Evolutionary conservation across 768 basidiomycete genomes (phyloP).

Genomic region (Gelatoporia subvermispora): DNA sequence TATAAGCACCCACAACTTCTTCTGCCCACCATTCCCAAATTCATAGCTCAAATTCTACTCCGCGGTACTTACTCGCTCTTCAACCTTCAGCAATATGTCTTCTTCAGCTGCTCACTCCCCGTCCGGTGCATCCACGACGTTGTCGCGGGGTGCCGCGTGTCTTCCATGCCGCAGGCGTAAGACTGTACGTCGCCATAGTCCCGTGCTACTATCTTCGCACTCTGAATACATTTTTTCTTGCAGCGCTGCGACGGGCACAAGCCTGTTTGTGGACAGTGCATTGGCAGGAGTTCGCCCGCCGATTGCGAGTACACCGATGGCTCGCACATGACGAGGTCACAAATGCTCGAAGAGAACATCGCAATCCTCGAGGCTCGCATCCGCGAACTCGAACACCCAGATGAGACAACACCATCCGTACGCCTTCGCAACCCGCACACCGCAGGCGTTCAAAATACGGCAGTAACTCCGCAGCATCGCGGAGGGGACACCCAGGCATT

Average conservation of each 20-base stretch:
- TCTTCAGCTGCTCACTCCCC: no score
- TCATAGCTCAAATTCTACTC: no score
- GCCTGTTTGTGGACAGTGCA: slow-evolving; percentile 63
- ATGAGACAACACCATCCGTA: not conserved
- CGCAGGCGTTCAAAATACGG: not conserved
- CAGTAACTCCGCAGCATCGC: not conserved
- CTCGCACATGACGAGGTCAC: slow-evolving; percentile 53
- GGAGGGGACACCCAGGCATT: slow-evolving; percentile 3
- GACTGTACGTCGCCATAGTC: slow-evolving; percentile 9
- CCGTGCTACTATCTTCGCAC: no score
- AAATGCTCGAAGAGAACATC: slow-evolving; percentile 59
- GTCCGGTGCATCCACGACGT: no score
- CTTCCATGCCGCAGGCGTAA: slow-evolving; percentile 20
- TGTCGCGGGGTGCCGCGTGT: slow-evolving; percentile 16
- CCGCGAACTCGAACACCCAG: slow-evolving; percentile 29
- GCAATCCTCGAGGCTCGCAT: slow-evolving; percentile 53
- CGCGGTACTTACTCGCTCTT: no score
- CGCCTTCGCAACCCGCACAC: not conserved
- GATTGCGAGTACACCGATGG: slow-evolving; percentile 72
- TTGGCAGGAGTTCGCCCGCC: slow-evolving; percentile 41
- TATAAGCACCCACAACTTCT: no score
- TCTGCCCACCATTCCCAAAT: no score
- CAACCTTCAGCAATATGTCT: no score
- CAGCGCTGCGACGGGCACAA: slow-evolving; percentile 69
- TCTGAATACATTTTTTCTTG: no score